phyloP scores from a whole-genome alignment of 441 rosid genomes.

The Syzygium syzygioides region DNA sequence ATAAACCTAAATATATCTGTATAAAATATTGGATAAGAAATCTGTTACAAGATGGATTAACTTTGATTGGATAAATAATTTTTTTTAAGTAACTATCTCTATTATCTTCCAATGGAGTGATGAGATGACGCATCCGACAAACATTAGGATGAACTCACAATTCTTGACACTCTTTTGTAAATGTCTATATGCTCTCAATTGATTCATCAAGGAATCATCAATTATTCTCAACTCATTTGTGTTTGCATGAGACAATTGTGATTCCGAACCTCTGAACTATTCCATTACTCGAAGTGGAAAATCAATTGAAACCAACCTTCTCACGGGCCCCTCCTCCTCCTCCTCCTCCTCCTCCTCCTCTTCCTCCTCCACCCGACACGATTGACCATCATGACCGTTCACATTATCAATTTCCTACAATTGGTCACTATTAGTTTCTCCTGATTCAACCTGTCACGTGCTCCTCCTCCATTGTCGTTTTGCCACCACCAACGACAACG shows the following conservation, averaged over 20 bases:
- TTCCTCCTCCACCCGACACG: not conserved
- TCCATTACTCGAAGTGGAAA: slow-evolving; percentile 8
- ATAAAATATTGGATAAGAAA: not conserved
- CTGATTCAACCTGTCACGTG: slow-evolving; percentile 4
- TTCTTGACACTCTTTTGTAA: not conserved
- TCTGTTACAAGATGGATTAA: not conserved
- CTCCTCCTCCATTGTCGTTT: slow-evolving; percentile 16
- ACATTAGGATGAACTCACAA: not conserved
- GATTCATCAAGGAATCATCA: slow-evolving; percentile 24
- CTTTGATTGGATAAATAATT: not conserved
- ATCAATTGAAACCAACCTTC: slow-evolving; percentile 31
- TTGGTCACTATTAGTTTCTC: not conserved
- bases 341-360: not conserved
- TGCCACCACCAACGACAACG: not conserved
- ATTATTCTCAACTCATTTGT: slow-evolving; percentile 6
- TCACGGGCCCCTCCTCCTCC: not conserved
- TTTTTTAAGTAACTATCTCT: not conserved
- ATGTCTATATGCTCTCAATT: not conserved
- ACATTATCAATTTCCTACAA: not conserved
- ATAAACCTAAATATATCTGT: accelerated
- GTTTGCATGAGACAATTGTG: not conserved
- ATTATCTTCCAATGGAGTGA: not conserved
- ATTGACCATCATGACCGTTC: not conserved
- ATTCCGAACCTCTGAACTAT: not conserved
- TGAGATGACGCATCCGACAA: not conserved